These are phyloP conservation scores for Stentor coeruleus DNA, from an alignment of 73 alveolate genomes.

Conservation along the genomic window DNA sequence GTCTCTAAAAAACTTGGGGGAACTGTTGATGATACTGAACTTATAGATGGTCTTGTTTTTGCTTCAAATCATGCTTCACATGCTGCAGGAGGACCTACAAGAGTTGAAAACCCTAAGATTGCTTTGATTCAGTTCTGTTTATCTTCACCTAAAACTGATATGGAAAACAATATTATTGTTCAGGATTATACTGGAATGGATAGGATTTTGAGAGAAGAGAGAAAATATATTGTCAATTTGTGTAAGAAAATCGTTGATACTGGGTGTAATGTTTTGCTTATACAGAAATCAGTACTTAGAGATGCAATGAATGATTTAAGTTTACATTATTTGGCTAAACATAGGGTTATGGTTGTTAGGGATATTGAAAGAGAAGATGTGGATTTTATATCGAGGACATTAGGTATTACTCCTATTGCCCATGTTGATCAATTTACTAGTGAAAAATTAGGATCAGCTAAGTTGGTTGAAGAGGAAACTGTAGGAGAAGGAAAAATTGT, in stretches of 20 bases:
- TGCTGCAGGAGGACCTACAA: slow-evolving; percentile 99
- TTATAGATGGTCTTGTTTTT: slow-evolving; percentile 97
- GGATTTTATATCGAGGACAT: slow-evolving; percentile 88
- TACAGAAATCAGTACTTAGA: slow-evolving; percentile 95
- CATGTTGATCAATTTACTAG: slow-evolving; percentile 95
- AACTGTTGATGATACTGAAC: slow-evolving; percentile 97
- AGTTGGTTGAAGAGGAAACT: slow-evolving; percentile 75
- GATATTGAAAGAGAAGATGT: slow-evolving; percentile 99
- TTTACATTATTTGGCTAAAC: slow-evolving; percentile 97
- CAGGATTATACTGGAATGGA: slow-evolving; percentile 99
- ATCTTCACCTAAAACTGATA: slow-evolving; percentile 99
- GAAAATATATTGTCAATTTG: slow-evolving; percentile 87
- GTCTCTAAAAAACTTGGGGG: slow-evolving; percentile 98
- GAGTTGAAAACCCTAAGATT: slow-evolving; percentile 91
- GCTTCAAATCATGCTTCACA: slow-evolving; percentile 86
- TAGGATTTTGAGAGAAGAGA: slow-evolving; percentile 97
- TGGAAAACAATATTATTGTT: slow-evolving; percentile 89
- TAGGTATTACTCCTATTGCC: slow-evolving; percentile 80
- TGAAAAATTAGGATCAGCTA: slow-evolving; percentile 96
- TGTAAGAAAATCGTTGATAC: slow-evolving; percentile 94
- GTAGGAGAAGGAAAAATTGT: slow-evolving; percentile 89
- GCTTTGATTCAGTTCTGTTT: slow-evolving; percentile 98
- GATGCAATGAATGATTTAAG: slow-evolving; percentile 98
- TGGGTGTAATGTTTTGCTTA: slow-evolving; percentile 97
- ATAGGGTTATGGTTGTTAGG: slow-evolving; percentile 95